phyloP scores from a whole-genome alignment of 805 yeast genomes.

The Candida stauntonica region DNA sequence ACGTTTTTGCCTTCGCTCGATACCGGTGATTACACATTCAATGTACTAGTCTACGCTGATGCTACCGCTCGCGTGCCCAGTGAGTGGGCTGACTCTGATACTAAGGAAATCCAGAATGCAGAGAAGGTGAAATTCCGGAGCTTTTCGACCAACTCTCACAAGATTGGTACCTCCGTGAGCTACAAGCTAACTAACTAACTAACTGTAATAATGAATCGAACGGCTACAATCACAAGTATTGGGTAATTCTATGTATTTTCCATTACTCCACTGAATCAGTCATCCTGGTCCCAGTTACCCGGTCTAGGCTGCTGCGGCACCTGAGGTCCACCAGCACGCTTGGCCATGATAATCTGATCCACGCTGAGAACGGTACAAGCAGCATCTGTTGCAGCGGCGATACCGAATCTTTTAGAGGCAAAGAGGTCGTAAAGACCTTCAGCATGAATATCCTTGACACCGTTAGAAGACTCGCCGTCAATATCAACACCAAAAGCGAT shows the following conservation, averaged over 20 bases:
- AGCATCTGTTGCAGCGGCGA: conserved; percentile 92
- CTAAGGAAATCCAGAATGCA: conserved; percentile 48
- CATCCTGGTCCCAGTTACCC: conserved; percentile 96
- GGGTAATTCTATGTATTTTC: too few species aligned
- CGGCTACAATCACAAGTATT: too few species aligned
- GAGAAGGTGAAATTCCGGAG: conserved; percentile 69
- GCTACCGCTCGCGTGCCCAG: conserved; percentile 62
- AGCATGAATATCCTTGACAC: conserved; percentile 64
- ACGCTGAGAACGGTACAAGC: conserved; percentile 86
- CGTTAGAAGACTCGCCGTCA: conserved; percentile 65
- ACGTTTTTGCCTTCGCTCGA: conserved; percentile 77
- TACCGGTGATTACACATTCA: conserved; percentile 66
- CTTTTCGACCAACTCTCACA: conserved; percentile 64
- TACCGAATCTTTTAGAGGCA: conserved; percentile 78
- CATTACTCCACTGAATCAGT: too few species aligned
- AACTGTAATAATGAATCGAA: background rate
- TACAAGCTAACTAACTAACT: conserved; percentile 27
- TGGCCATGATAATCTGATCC: conserved; percentile 98
- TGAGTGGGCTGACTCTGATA: conserved; percentile 83
- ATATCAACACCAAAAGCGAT: conserved; percentile 65
- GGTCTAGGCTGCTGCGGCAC: conserved; percentile 79
- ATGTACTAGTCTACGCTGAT: conserved; percentile 78
- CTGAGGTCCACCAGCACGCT: conserved; percentile 98
- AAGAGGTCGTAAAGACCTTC: conserved; percentile 76
- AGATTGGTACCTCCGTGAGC: conserved; percentile 66